A percentile compares a stretch with the other conserved stretches of the same genome.
phyloP scores from a whole-genome alignment of 345 rosid species.

The Clarkia xantiana region DNA sequence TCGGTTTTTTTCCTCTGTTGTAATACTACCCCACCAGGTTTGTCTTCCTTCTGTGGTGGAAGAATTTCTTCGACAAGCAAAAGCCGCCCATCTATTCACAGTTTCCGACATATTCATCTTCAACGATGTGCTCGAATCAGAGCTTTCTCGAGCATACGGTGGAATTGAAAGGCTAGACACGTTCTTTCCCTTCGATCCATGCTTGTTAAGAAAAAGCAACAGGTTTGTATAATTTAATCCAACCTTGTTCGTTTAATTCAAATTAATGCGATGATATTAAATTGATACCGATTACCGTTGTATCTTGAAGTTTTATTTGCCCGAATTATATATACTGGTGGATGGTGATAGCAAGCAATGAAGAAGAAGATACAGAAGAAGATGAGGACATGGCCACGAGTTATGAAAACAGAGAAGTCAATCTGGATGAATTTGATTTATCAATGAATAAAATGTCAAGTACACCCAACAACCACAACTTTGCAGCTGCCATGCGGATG shows the following conservation, averaged over 20 bases:
- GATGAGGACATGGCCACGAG: slow-evolving; percentile 16
- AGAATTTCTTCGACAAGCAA: slow-evolving; percentile 73
- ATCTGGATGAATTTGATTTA: slow-evolving; percentile 33
- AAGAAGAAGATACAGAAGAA: slow-evolving; percentile 23
- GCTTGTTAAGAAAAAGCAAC: slow-evolving; percentile 49
- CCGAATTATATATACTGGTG: slow-evolving; percentile 56
- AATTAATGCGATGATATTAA: too few relatives aligned
- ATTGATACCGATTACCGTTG: too few relatives aligned
- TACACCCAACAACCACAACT: slow-evolving; percentile 38
- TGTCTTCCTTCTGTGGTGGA: slow-evolving; percentile 68
- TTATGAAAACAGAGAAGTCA: slow-evolving; percentile 21
- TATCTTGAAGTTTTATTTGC: slow-evolving; percentile 33
- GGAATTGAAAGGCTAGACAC: slow-evolving; percentile 74
- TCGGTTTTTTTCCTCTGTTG: slow-evolving; percentile 3
- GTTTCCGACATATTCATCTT: slow-evolving; percentile 35
- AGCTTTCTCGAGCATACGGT: slow-evolving; percentile 52
- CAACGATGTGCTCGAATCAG: slow-evolving; percentile 39
- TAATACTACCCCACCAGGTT: slow-evolving; percentile 45
- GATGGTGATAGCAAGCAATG: slow-evolving; percentile 35
- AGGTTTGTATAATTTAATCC: slow-evolving; percentile 22
- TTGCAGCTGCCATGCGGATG: slow-evolving; percentile 33
- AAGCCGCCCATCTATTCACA: slow-evolving; percentile 47
- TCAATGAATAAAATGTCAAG: slow-evolving; percentile 70
- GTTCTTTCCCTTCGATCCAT: slow-evolving; percentile 85
- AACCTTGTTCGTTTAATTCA: too few relatives aligned